Base-by-base conservation (phyloP, 805 yeast species). In the Candida khao-thaluensis region DNA sequence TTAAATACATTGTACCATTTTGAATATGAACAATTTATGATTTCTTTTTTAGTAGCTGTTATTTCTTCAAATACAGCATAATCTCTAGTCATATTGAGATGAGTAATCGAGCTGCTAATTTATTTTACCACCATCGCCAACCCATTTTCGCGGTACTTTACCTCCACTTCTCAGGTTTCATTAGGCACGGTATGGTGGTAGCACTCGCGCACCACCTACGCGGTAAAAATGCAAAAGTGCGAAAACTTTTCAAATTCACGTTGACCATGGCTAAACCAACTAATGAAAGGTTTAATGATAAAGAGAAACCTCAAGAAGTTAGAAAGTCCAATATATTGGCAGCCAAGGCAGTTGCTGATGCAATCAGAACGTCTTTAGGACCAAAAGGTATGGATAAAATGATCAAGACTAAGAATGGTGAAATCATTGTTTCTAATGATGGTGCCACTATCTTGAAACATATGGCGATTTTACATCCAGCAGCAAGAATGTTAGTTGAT, bases 321-420 rank as follows among this genome's bases (percentile, higher is more conserved):
- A 83, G 97, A 47, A 81, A 78, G 63, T 79, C 90, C 38, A 89
- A 89, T 59, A 88, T 90, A 50, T 72, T 84, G 47, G 96, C 96
- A 3, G 97, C 96, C 5, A 74, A 91, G 53, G 95, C 96, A 5
- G 96, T 89, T 17, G 89, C 95, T 2, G 96, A 89, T 63, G 96
- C 96, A 34, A 86, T 89, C 53, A 77, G 96, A 63, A 90, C 97
- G 5, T 84, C 98, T 11, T 71, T 93, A 43, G 99, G 99, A 15
- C 99, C 99, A 41, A 91, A 89, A 64, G 99, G 99, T 45, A 93
- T 93, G 99, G 99, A 93, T 64, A 93, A 93, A 71, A 91, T 93
- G 98, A 88, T 87, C 68, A 88, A 88, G 66, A 90, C 98, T 14
- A 83, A 90, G 36, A 77, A 76, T 42, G 98, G 98, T 27, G 89